Evolutionary conservation across 352 stramenopile genomes (phyloP).

Genomic region (Phytopythium boreale): DNA sequence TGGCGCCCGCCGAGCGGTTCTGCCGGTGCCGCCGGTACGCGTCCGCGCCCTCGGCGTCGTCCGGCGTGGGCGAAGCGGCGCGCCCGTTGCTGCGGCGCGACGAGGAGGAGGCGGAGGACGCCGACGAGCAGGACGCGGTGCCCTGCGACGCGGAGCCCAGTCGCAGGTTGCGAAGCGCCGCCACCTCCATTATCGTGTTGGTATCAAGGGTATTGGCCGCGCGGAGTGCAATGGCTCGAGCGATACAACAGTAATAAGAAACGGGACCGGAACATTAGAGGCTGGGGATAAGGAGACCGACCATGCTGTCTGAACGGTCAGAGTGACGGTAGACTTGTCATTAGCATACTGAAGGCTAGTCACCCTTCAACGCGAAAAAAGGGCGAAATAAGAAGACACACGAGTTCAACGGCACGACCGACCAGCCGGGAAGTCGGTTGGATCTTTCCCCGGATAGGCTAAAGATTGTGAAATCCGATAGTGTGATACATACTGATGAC

Average conservation of each 20-base stretch:
- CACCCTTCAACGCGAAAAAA: not conserved
- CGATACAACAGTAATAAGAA: too few species aligned
- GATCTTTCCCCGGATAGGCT: not conserved
- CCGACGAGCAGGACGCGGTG: not conserved
- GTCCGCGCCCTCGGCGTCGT: not conserved
- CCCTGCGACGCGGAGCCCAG: not conserved
- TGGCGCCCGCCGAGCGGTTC: not conserved
- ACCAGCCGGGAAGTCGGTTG: not conserved
- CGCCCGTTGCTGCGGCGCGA: not conserved
- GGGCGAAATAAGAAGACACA: not conserved
- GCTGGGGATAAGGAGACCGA: too few species aligned
- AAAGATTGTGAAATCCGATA: not conserved
- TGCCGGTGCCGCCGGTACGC: not conserved
- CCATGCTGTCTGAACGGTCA: too few species aligned
- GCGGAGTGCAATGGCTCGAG: too few species aligned
- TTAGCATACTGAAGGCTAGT: conserved; percentile 2
- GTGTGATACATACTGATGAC: not conserved
- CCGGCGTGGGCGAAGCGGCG: not conserved
- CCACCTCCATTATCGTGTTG: not conserved
- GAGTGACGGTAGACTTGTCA: not conserved
- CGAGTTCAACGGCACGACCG: not conserved
- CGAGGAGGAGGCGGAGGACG: not conserved
- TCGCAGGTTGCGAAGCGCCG: not conserved
- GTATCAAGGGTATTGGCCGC: not conserved
- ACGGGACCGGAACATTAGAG: too few species aligned